Percentiles rank a stretch among this genome's conserved stretches.
Evolutionary conservation across 2,329 filamentous ascomycete species (phyloP).

Genomic region (Penicillium sp.): DNA sequence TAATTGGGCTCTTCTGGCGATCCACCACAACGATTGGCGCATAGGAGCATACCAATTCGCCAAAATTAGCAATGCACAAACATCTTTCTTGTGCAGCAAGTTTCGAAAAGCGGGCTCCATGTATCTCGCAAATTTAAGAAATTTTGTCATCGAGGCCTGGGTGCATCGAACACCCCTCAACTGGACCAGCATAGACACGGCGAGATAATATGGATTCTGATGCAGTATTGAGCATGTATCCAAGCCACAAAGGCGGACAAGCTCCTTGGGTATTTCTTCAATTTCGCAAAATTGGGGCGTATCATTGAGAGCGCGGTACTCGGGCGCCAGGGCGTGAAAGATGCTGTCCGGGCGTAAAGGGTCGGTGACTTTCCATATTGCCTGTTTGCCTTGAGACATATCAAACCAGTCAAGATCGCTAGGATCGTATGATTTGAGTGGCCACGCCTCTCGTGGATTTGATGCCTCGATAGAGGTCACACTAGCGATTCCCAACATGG

Average conservation of each 20-base stretch:
- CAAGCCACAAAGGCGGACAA: conserved; percentile 9
- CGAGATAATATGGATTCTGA: conserved; percentile 11
- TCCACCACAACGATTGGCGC: conserved; percentile 49
- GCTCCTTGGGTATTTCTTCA: conserved; percentile 5
- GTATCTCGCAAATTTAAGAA: conserved; percentile 7
- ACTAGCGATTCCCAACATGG: conserved; percentile 15
- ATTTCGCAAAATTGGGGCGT: conserved; percentile 1
- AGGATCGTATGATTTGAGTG: conserved; percentile 44
- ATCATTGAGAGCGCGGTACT: conserved; percentile 8
- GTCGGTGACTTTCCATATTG: conserved; percentile 51
- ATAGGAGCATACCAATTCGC: conserved; percentile 57
- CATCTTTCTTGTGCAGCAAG: conserved; percentile 53
- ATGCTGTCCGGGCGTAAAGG: conserved; percentile 46
- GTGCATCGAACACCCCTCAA: conserved; percentile 1
- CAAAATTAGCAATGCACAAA: conserved; percentile 55
- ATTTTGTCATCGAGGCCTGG: not conserved
- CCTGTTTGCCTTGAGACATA: conserved; percentile 54
- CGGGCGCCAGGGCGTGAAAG: conserved; percentile 38
- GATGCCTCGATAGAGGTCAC: conserved; percentile 10
- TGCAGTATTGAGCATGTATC: not conserved
- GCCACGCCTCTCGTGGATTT: conserved; percentile 52
- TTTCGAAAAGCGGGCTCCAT: conserved; percentile 34
- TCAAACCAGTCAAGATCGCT: conserved; percentile 58
- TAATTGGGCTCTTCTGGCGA: conserved; percentile 45
- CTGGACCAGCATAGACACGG: conserved; percentile 8